Percentiles rank a stretch among this genome's conserved stretches.
Conservation (phyloP, 352 stramenopile species). For the Phytophthora kernoviae region DNA sequence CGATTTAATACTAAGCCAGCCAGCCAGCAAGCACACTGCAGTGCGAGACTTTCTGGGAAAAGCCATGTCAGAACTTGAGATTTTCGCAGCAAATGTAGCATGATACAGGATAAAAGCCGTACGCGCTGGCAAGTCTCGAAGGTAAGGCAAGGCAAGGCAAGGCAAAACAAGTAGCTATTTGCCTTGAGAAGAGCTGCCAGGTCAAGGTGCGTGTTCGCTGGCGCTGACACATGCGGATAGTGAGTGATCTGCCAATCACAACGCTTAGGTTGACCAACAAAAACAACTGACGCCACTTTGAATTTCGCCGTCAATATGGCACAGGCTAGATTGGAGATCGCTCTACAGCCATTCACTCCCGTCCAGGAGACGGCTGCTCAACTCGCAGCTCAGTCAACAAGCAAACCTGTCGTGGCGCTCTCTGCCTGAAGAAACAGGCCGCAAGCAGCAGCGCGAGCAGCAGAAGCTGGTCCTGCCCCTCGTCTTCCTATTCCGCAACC, state of each 20-base stretch:
- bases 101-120: too few relatives aligned
- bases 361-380: constrained; percentile 6
- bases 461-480: constrained; percentile 55
- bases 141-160: too few relatives aligned
- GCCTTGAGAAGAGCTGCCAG: too few relatives aligned
- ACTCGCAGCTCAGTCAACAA: constrained; percentile 8
- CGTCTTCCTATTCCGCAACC: constrained; percentile 64
- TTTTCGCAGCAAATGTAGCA: too few relatives aligned
- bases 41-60: constrained; percentile 22
- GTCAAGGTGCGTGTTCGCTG: too few relatives aligned
- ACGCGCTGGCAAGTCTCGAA: too few relatives aligned
- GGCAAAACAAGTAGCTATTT: too few relatives aligned
- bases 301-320: constrained; percentile 17
- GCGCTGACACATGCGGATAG: too few relatives aligned
- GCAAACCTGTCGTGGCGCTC: constrained; percentile 30
- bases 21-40: background rate
- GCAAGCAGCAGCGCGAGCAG: constrained; percentile 38
- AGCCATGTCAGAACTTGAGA: constrained; percentile 13
- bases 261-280: background rate
- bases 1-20: constrained; percentile 9
- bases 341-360: constrained; percentile 24
- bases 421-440: constrained; percentile 18
- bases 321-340: constrained; percentile 20
- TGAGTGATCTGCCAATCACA: background rate
- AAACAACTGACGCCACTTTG: constrained; percentile 13